Percentiles rank a stretch among this genome's conserved stretches.
phyloP scores from a whole-genome alignment of 768 basidiomycete genomes.

The Jaapia argillacea region DNA sequence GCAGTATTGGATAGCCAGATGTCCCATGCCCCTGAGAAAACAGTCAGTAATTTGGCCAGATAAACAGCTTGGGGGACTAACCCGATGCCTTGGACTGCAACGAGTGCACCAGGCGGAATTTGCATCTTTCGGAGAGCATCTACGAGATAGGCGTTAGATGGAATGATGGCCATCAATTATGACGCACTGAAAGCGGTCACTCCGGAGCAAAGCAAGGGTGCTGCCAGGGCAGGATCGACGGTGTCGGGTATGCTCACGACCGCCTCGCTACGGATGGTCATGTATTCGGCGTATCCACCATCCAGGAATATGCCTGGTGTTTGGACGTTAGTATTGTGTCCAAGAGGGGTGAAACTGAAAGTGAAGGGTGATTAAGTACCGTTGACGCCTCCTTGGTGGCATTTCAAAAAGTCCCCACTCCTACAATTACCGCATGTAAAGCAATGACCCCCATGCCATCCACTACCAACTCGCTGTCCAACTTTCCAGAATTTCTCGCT shows the following conservation, averaged over 20 bases:
- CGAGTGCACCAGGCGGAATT: constrained; percentile 21
- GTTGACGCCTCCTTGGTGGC: constrained; percentile 13
- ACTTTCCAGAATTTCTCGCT: constrained; percentile 12
- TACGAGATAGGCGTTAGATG: not conserved
- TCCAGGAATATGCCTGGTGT: constrained; percentile 14
- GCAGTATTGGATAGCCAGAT: constrained; percentile 25
- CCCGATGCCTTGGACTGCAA: constrained; percentile 28
- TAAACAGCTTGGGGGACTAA: constrained; percentile 3
- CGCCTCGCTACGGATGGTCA: constrained; percentile 13
- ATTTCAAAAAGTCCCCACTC: constrained; percentile 15
- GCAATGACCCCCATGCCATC: constrained; percentile 20
- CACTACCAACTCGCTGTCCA: constrained; percentile 21
- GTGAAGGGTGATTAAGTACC: constrained; percentile 5
- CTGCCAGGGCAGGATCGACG: constrained; percentile 17
- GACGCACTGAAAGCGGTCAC: constrained; percentile 24
- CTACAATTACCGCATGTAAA: constrained; percentile 15
- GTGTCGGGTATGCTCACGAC: constrained; percentile 14
- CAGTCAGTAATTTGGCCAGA: not conserved
- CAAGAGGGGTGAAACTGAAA: too few species aligned
- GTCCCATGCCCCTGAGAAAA: constrained; percentile 18
- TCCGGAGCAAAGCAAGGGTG: constrained; percentile 25
- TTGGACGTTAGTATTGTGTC: too few species aligned
- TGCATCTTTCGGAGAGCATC: constrained; percentile 19
- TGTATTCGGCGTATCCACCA: constrained; percentile 20
- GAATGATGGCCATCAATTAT: not conserved